Base-by-base conservation (phyloP, 495 filamentous ascomycete species). In the Aspergillus asperescens region DNA sequence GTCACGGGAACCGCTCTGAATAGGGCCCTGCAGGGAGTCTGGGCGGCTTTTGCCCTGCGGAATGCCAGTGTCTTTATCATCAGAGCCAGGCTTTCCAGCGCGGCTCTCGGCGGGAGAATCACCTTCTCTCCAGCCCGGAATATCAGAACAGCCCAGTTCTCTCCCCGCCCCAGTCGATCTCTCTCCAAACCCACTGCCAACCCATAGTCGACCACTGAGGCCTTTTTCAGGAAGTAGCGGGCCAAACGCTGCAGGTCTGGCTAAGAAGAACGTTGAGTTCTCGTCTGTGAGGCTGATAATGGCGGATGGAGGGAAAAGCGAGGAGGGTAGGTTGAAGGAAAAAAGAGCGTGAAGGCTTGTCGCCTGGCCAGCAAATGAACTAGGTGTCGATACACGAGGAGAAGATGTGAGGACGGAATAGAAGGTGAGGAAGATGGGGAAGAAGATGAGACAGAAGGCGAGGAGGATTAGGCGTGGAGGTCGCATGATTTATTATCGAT, bases 221-320 rank as follows among this genome's bases (percentile, higher is more conserved):
- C 91, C 90, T 45, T 82, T 79, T 19, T 70, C 65, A 1, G 89
- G 88, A 23, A 98, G 67, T 1, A 83, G 63, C 2, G 94, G 89
- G 1, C 93, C 93, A 68, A 97, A 98, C 44, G 89, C 90, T 34
- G 93, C 93, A 51, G 93, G 94, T 31, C 93, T 78, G 39, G 93
- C 90, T 16, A 94, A 72, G 71, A 98, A 98, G 58, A 92, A 95
- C 5, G 93, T 98, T 34, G 89, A 95, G 64, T 97, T 97, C 66
- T 98, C 93, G 70, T 98, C 91, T 54, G 89, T 95, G 35, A 98
- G 83, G 58, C 88, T 95, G 64, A 98, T 96, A 53, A 94, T 86
- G 24, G 93, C 94, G 52, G 88, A 94, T 4, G 90, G 89, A 10
- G 94, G 90, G 64, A 98, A 98, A 7, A 98, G 81, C 7, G 89